These are phyloP conservation scores for Termitomyces sp. DNA, from an alignment of 768 basidiomycete species.

Conservation along the genomic window DNA sequence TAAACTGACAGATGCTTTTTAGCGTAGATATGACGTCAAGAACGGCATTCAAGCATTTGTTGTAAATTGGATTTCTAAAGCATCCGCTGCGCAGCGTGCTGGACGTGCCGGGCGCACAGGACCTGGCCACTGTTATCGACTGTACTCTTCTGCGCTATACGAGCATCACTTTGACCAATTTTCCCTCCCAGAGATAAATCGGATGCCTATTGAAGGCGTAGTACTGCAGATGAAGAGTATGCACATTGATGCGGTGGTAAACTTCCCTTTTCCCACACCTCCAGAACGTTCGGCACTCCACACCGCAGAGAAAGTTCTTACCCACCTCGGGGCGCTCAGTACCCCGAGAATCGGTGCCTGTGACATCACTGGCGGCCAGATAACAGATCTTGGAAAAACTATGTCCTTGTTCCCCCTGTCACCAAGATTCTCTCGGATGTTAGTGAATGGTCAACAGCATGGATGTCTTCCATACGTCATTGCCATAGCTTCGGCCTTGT, in stretches of 20 bases:
- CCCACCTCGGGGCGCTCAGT: slow-evolving; percentile 78
- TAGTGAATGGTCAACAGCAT: slow-evolving; percentile 88
- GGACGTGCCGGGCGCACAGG: slow-evolving; percentile 97
- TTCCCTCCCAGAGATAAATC: slow-evolving; percentile 85
- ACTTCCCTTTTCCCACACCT: slow-evolving; percentile 98
- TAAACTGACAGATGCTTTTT: slow-evolving; percentile 1
- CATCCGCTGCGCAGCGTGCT: slow-evolving; percentile 89
- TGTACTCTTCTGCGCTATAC: slow-evolving; percentile 93
- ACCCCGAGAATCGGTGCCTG: slow-evolving; percentile 19
- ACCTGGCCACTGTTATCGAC: slow-evolving; percentile 95
- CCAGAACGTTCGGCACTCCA: slow-evolving; percentile 73
- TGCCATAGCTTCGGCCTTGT: slow-evolving; percentile 83
- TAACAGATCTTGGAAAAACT: slow-evolving; percentile 85
- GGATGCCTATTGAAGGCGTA: slow-evolving; percentile 95
- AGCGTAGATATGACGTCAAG: slow-evolving; percentile 79
- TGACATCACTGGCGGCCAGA: slow-evolving; percentile 40
- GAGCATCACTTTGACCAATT: slow-evolving; percentile 91
- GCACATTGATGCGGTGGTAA: slow-evolving; percentile 94
- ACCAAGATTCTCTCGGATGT: slow-evolving; percentile 93
- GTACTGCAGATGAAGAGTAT: slow-evolving; percentile 99
- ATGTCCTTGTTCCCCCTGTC: slow-evolving; percentile 95
- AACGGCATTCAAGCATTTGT: slow-evolving; percentile 90
- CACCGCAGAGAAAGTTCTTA: slow-evolving; percentile 79
- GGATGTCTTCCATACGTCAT: slow-evolving; percentile 82
- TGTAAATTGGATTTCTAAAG: slow-evolving; percentile 92